Evolutionary conservation across 192 early-diverging fungal genomes (phyloP).

Genomic region (Pilobolus umbonatus): DNA sequence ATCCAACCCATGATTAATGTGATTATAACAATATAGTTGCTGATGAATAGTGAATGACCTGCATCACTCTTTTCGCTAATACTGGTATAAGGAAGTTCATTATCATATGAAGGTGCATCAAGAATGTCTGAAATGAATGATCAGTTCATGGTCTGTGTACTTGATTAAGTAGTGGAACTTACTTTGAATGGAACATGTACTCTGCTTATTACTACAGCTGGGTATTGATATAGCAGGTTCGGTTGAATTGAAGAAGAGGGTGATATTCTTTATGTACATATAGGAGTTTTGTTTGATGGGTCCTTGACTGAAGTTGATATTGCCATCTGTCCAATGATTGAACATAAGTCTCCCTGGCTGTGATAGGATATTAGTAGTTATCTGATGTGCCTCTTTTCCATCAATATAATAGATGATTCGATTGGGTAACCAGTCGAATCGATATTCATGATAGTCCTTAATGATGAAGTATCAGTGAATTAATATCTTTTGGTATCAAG

Average conservation of each 20-base stretch:
- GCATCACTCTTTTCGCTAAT: too few species aligned
- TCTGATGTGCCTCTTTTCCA: not conserved
- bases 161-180: too few species aligned
- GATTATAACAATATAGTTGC: too few species aligned
- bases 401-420: conserved; percentile 18
- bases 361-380: conserved; percentile 15
- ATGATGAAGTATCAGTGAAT: not conserved
- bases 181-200: not conserved
- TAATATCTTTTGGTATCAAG: not conserved
- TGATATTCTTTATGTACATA: conserved; percentile 11
- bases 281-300: conserved; percentile 10
- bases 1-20: too few species aligned
- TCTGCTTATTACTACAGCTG: not conserved
- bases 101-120: too few species aligned
- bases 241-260: conserved; percentile 22
- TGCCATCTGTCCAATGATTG: conserved; percentile 34
- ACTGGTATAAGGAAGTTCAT: too few species aligned
- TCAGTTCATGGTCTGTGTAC: too few species aligned
- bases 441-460: conserved; percentile 30
- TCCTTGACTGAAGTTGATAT: conserved; percentile 20
- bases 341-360: conserved; percentile 19
- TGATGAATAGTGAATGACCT: too few species aligned
- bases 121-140: too few species aligned
- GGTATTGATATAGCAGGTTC: not conserved
- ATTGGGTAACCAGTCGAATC: conserved; percentile 32